These are phyloP conservation scores for Aspergillus affinis DNA, from an alignment of 495 filamentous ascomycete species.

Conservation along the genomic window DNA sequence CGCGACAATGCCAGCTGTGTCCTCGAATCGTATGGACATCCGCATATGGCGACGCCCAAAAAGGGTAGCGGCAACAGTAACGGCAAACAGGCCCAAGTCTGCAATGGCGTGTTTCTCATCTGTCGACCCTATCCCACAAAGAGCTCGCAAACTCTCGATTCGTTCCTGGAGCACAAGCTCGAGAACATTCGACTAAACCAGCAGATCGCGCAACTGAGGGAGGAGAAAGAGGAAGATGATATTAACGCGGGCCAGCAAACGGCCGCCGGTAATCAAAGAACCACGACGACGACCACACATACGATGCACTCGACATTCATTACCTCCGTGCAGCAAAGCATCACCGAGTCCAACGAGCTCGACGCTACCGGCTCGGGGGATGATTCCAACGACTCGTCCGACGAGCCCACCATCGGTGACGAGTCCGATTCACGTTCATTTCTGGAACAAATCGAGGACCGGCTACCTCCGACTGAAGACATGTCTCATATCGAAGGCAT, in stretches of 20 bases:
- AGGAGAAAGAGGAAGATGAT: slow-evolving; percentile 79
- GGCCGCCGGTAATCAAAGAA: neutral
- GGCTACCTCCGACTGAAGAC: slow-evolving; percentile 73
- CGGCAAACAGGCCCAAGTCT: slow-evolving; percentile 50
- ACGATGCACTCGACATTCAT: neutral
- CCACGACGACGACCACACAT: slow-evolving; percentile 7
- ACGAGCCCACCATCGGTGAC: slow-evolving; percentile 65
- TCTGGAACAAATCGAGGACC: slow-evolving; percentile 73
- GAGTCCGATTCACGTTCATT: slow-evolving; percentile 66
- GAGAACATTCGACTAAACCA: slow-evolving; percentile 88
- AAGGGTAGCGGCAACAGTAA: slow-evolving; percentile 2
- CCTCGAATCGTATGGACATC: slow-evolving; percentile 88
- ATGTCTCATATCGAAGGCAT: slow-evolving; percentile 81
- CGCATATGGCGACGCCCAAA: slow-evolving; percentile 63
- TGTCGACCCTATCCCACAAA: slow-evolving; percentile 87
- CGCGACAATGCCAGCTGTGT: slow-evolving; percentile 72
- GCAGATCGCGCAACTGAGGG: slow-evolving; percentile 78
- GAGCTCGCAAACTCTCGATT: slow-evolving; percentile 81
- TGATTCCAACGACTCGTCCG: slow-evolving; percentile 41
- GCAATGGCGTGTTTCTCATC: slow-evolving; percentile 92
- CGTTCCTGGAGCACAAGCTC: slow-evolving; percentile 95
- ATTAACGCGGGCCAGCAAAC: slow-evolving; percentile 35
- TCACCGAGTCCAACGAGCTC: neutral
- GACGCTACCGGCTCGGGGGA: slow-evolving; percentile 17
- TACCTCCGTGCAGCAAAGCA: slow-evolving; percentile 2